Evolutionary conservation across 1,139 yeast species (phyloP).

Genomic region (Blastobotrys apis): DNA sequence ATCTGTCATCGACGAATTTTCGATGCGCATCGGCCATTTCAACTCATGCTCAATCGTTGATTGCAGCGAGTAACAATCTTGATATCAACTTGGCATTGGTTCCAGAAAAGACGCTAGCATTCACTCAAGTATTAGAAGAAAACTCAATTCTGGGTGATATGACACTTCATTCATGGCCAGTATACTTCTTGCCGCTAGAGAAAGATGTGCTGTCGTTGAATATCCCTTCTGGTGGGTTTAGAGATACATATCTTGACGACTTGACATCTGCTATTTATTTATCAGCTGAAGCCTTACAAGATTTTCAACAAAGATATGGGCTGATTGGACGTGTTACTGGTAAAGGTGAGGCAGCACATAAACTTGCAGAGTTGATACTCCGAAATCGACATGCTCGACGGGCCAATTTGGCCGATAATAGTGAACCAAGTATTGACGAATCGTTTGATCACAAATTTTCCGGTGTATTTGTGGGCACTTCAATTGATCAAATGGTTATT

Average conservation of each 20-base stretch:
- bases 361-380: constrained; percentile 38
- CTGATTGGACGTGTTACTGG: constrained; percentile 43
- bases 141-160: constrained; percentile 40
- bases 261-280: constrained; percentile 38
- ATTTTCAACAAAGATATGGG: constrained; percentile 36
- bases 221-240: constrained; percentile 32
- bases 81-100: constrained; percentile 30
- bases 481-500: constrained; percentile 51
- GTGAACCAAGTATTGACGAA: constrained; percentile 3
- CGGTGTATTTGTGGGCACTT: constrained; percentile 32
- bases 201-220: constrained; percentile 35
- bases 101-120: constrained; percentile 36
- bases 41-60: constrained; percentile 26
- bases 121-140: constrained; percentile 33
- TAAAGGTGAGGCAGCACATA: constrained; percentile 45
- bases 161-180: constrained; percentile 34
- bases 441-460: constrained; percentile 31
- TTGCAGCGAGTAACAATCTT: constrained; percentile 14
- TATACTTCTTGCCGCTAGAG: constrained; percentile 34
- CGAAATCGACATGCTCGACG: constrained; percentile 26
- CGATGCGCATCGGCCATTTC: constrained; percentile 26
- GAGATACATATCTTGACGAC: constrained; percentile 36
- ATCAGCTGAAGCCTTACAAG: constrained; percentile 41
- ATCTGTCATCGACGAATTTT: constrained; percentile 24
- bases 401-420: constrained; percentile 22